phyloP scores from a whole-genome alignment of 169 alveolate genomes.

The Plasmodium fragile region DNA sequence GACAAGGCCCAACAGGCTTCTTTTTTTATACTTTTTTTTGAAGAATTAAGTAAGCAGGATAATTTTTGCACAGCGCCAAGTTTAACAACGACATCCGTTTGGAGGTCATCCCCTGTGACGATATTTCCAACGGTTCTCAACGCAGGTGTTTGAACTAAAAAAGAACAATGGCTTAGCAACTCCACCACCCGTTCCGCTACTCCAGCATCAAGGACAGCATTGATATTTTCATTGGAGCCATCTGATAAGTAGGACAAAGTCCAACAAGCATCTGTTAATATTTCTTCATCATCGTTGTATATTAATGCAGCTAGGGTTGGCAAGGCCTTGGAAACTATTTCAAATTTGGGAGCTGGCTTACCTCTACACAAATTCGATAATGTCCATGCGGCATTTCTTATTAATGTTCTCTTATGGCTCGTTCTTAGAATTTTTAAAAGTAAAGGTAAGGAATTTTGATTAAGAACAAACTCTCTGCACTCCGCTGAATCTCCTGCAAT shows the following conservation, averaged over 20 bases:
- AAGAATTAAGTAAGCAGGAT: slow-evolving; percentile 88
- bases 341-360: slow-evolving; percentile 93
- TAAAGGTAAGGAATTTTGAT: slow-evolving; percentile 92
- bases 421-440: slow-evolving; percentile 85
- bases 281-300: slow-evolving; percentile 89
- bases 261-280: slow-evolving; percentile 95
- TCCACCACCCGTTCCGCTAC: slow-evolving; percentile 94
- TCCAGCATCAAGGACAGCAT: slow-evolving; percentile 91
- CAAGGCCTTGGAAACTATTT: slow-evolving; percentile 88
- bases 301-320: slow-evolving; percentile 92
- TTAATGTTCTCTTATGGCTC: slow-evolving; percentile 91
- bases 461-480: slow-evolving; percentile 92
- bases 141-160: slow-evolving; percentile 96
- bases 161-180: slow-evolving; percentile 89
- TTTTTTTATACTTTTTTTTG: slow-evolving; percentile 93
- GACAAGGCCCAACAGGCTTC: slow-evolving; percentile 99
- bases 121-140: slow-evolving; percentile 97
- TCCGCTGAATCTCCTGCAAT: slow-evolving; percentile 98
- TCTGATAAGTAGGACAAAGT: slow-evolving; percentile 95
- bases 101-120: slow-evolving; percentile 97
- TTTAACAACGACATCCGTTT: slow-evolving; percentile 94
- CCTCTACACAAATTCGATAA: slow-evolving; percentile 96
- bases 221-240: slow-evolving; percentile 93
- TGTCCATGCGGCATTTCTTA: slow-evolving; percentile 97
- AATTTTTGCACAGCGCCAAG: slow-evolving; percentile 93